Base-by-base conservation (phyloP, 2,329 filamentous ascomycete genomes). In the Aspergillus fumigatus region DNA sequence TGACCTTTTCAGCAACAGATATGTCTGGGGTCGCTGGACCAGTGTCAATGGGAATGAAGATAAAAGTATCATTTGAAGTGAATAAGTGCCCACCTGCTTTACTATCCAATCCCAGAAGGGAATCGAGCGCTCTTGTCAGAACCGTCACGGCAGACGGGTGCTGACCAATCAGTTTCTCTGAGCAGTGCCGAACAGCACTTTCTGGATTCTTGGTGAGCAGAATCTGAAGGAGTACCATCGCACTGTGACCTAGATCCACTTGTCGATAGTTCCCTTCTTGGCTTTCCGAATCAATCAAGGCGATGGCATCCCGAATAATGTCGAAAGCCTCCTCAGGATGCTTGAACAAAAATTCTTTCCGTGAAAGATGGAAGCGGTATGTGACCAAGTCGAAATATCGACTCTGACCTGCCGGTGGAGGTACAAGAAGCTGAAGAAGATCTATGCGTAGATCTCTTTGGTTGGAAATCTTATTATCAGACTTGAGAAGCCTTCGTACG, bases 331-430 rank as follows among this genome's bases (percentile, higher is more conserved):
- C 68, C 17, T 70, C 60, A 1, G 65, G 61, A 55, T 75, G 64
- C 51, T 71, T 73, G 14, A 59, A 55, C 8, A 75, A 58, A 50
- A 75, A 77, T 32, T 76, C 73, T 57, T 73, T 68, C 53, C 73
- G 73, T 8, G 72, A 68, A 23, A 76, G 60, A 45, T 69, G 65
- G 53, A 75, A 77, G 7, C 75, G 72, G 59, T 77, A 77, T 3
- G 72, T 70, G 10, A 76, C 63, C 65, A 71, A 59, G 1, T 48
- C 26, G 38, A 48, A 54, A 38, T 50, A 59, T 7, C 53, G 60
- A 43, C 50, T 56, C 23, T 65, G 54, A 27, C 59, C 51, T 17
- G 53, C 48, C 50, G 41, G 52, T 23, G 53, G 62, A 32, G 63
- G 60, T 52, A 66, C 61, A 47, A 72, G 66, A 56, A 74, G 72